Evolutionary conservation across 306 rosid species (phyloP).

Genomic region (Biancaea sappan): DNA sequence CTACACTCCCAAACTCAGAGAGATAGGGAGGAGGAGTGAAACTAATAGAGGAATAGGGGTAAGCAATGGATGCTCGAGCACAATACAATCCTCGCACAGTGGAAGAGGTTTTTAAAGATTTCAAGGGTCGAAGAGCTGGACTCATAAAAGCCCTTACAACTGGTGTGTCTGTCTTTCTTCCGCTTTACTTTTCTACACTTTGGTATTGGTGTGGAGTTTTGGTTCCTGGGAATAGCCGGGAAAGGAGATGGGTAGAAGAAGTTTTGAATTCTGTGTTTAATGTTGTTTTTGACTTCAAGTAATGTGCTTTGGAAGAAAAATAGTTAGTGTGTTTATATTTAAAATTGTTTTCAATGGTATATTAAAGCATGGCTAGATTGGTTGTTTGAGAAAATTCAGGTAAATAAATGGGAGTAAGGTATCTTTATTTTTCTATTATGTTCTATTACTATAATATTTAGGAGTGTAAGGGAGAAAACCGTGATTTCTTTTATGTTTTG

Average conservation of each 20-base stretch:
- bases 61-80: conserved; percentile 57
- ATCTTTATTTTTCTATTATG: neutral
- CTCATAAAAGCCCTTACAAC: conserved; percentile 80
- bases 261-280: conserved; percentile 10
- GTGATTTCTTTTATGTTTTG: neutral
- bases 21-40: neutral
- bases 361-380: neutral
- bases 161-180: conserved; percentile 43
- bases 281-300: conserved; percentile 24
- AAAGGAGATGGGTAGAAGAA: neutral
- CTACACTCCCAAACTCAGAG: neutral
- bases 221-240: conserved; percentile 22
- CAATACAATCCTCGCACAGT: conserved; percentile 81
- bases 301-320: conserved; percentile 31
- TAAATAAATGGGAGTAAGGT: neutral
- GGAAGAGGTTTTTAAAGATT: too few relatives aligned
- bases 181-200: neutral
- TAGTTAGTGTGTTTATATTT: neutral
- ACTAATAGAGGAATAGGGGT: neutral
- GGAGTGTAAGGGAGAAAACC: neutral
- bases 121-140: conserved; percentile 81
- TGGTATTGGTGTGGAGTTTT: neutral
- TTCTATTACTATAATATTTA: neutral
- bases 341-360: conserved; percentile 13
- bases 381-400: neutral